These are phyloP conservation scores for Boeremia exigua DNA, from an alignment of 2,329 filamentous ascomycete genomes.

Conservation along the genomic window DNA sequence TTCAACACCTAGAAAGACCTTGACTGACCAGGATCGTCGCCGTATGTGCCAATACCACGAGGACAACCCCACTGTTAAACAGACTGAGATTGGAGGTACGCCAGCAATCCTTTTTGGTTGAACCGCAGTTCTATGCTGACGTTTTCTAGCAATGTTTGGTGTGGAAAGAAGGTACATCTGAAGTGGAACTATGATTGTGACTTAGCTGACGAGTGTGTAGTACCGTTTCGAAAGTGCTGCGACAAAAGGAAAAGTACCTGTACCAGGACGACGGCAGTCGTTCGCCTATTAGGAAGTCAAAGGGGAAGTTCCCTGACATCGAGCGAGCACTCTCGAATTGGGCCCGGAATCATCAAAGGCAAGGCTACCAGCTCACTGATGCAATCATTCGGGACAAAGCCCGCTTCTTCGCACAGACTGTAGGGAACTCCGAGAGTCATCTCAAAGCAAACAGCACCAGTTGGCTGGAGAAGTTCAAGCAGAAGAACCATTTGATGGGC, in stretches of 20 bases:
- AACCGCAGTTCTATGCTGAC: constrained; percentile 37
- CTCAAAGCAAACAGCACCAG: constrained; percentile 72
- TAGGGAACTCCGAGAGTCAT: constrained; percentile 73
- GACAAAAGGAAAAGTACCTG: constrained; percentile 93
- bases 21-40: constrained; percentile 88
- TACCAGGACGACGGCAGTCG: constrained; percentile 78
- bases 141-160: constrained; percentile 75
- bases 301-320: constrained; percentile 88
- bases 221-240: constrained; percentile 97
- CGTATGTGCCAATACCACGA: constrained; percentile 94
- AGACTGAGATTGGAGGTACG: constrained; percentile 92
- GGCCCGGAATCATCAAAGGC: constrained; percentile 79
- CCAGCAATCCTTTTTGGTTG: constrained; percentile 12
- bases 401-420: constrained; percentile 76
- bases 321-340: constrained; percentile 89
- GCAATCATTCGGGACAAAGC: constrained; percentile 86
- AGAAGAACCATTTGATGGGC: constrained; percentile 73
- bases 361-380: constrained; percentile 76
- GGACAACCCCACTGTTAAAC: constrained; percentile 87
- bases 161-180: constrained; percentile 87
- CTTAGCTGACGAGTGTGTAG: constrained; percentile 57
- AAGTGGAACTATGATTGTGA: constrained; percentile 7
- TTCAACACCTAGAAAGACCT: constrained; percentile 78
- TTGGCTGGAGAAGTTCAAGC: constrained; percentile 96
- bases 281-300: constrained; percentile 81